Evolutionary conservation across 1,284 basidiomycete species (phyloP).

Genomic region (Leccinum subspadiceum): DNA sequence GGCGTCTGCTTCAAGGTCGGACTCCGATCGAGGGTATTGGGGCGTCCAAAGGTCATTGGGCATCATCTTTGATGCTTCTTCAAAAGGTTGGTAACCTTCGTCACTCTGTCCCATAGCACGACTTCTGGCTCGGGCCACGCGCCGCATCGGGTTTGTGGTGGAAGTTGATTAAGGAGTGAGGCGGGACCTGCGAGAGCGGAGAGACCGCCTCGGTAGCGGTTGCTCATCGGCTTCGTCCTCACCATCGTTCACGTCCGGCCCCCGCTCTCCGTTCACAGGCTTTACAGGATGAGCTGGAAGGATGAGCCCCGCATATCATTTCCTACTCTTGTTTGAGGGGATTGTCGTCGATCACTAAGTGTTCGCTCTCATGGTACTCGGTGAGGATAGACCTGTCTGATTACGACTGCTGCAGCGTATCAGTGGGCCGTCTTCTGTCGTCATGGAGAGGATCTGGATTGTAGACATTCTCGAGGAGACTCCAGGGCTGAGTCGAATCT

Average conservation of each 20-base stretch:
- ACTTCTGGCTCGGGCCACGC: slow-evolving; percentile 32
- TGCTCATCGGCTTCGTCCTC: slow-evolving; percentile 38
- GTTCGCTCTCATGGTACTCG: slow-evolving; percentile 65
- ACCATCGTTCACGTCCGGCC: slow-evolving; percentile 16
- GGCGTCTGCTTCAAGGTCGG: slow-evolving; percentile 36
- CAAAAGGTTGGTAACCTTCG: slow-evolving; percentile 50
- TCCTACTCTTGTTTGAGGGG: slow-evolving; percentile 29
- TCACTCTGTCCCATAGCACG: slow-evolving; percentile 42
- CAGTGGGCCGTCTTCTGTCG: slow-evolving; percentile 16
- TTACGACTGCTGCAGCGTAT: slow-evolving; percentile 38
- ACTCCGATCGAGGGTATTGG: slow-evolving; percentile 42
- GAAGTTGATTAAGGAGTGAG: slow-evolving; percentile 25
- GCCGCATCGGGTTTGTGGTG: slow-evolving; percentile 14
- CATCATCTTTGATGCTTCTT: slow-evolving; percentile 48
- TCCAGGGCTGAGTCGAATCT: not conserved
- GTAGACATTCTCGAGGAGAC: slow-evolving; percentile 16
- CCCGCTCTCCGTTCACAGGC: slow-evolving; percentile 29
- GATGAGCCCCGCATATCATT: slow-evolving; percentile 26
- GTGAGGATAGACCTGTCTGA: slow-evolving; percentile 29
- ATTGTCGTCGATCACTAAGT: slow-evolving; percentile 40
- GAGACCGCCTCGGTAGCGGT: slow-evolving; percentile 23
- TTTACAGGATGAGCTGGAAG: slow-evolving; percentile 8
- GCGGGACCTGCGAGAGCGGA: slow-evolving; percentile 24
- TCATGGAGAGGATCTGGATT: slow-evolving; percentile 34
- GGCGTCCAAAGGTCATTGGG: slow-evolving; percentile 55